Percentiles rank a stretch among this genome's conserved stretches.
phyloP scores from a whole-genome alignment of 2,329 filamentous ascomycete genomes.

The Lojkania enalia region DNA sequence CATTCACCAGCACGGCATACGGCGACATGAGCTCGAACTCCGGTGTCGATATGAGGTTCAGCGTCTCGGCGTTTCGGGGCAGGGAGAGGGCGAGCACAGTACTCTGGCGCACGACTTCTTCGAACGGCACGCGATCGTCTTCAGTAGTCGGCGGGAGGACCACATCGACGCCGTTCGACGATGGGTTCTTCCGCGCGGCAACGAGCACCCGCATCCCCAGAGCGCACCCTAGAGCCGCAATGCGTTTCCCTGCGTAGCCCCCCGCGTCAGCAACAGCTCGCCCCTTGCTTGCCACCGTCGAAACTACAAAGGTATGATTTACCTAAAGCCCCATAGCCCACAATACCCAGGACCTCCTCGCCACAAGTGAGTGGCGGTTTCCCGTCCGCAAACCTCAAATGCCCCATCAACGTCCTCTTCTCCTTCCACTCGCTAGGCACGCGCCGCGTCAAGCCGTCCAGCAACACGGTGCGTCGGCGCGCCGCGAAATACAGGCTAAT shows the following conservation, averaged over 20 bases:
- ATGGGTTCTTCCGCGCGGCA: conserved; percentile 45
- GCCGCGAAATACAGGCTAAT: conserved; percentile 55
- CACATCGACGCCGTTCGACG: conserved; percentile 4
- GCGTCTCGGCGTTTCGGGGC: conserved; percentile 36
- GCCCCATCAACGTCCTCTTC: conserved; percentile 39
- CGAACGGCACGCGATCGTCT: conserved; percentile 41
- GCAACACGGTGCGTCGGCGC: conserved; percentile 46
- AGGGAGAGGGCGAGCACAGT: conserved; percentile 46
- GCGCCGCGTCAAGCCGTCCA: conserved; percentile 27
- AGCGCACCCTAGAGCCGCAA: conserved; percentile 49
- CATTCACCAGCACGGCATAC: conserved; percentile 53
- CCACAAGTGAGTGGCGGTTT: conserved; percentile 50
- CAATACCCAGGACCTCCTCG: conserved; percentile 55
- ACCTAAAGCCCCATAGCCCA: conserved; percentile 56
- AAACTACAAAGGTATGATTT: conserved; percentile 14
- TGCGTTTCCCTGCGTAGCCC: conserved; percentile 43
- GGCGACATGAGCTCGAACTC: conserved; percentile 53
- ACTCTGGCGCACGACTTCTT: conserved; percentile 39
- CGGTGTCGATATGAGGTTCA: conserved; percentile 37
- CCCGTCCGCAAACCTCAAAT: conserved; percentile 40
- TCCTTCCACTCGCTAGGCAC: conserved; percentile 47
- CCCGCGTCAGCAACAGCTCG: not conserved
- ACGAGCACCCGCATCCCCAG: conserved; percentile 56
- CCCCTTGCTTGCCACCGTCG: conserved; percentile 1
- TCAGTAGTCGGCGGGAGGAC: conserved; percentile 9